Evolutionary conservation across 139 green algal genomes (phyloP), one percentile per base, ranked within the genome.

Genomic region (Desmodesmus armatus): DNA sequence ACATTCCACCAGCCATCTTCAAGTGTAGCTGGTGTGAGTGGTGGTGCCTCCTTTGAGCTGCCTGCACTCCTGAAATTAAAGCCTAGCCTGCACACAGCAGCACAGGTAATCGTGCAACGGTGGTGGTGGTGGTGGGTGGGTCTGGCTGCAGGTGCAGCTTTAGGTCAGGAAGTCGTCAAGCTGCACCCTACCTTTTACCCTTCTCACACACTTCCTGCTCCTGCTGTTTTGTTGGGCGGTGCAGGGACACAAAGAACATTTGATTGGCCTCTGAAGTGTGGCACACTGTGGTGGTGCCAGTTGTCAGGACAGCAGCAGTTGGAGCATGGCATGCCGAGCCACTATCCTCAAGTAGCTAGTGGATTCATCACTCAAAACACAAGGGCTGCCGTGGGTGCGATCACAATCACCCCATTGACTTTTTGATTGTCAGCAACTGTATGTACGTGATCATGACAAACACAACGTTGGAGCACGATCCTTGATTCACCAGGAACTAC

Each of bases 231-330:
- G 25, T 86, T n/a, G 80, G 80, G 17, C 51, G 41, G 27, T 39
- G 13, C 2, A 86, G n/a, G 2, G 80, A 86, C 11, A 86, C 69
- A 47, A 86, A 86, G 37, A 86, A 86, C 80, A 86, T 86, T 25
- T 11, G 31, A 27, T 31, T 5, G 13, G 29, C 19, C 15, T 37
- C 23, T 6, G 11, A 40, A 81, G 5, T 80, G 40, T 4, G 27
- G 17, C 40, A 44, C 31, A 19, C 51, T 62, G 51, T 43, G 5
- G 25, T 15, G 15, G 25, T 77, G 35, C 35, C 31, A 29, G 60
- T 37, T 37, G 60, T 69, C 9, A 55, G n/a, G n/a, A 58, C 47
- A 58, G 47, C 47, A 58, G 47, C 13, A 23, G 47, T 23, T 66
- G 58, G 58, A 35, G 58, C n/a, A n/a, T n/a, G n/a, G n/a, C n/a